Base-by-base conservation (phyloP, 192 early-diverging fungal species). In the Rhizoclosmatium globosum region DNA sequence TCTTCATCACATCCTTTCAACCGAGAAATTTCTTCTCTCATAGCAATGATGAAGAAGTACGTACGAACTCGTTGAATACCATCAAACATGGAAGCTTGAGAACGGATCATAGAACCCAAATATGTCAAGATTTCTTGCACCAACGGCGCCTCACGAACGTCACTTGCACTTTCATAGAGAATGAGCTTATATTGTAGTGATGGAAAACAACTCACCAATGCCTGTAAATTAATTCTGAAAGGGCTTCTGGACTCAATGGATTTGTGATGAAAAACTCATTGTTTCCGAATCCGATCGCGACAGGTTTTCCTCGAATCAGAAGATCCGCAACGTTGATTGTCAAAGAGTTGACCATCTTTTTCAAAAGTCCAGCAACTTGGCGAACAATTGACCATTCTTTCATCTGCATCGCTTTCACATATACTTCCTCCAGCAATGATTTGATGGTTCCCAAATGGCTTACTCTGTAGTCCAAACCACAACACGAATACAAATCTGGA, bases 51-150 rank as follows among this genome's bases (percentile, higher is more conserved):
- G 61, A 96, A 87, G 72, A 91, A 92, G 79, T 95, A 94, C 0
- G 92, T 94, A 38, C 95, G 91, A 19, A 96, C 85, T 46, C 93
- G 83, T 83, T 94, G 88, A 74, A 96, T 94, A 67, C 95, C 95
- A 39, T 93, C 90, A 85, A 96, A 96, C 79, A 94, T 84, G 2
- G 69, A 71, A 0, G 92, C 91, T 7, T 85, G 82, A 19, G 89
- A 86, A 2, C 92, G 88, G 41, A 94, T 91, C 47, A 96, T 86
- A 3, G 89, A 91, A 3, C 93, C 94, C 9, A 94, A 83, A 66
- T 92, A 94, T 17, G 92, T 94, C 23, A 96, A 84, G 31, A 96
- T 86, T 86, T 96, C 95, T 68, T 95, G 93, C 1, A 95, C 93
- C 0, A 96, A 85, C 3, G 94, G 92, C 0, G 91, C 94, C 71